Base-by-base conservation (phyloP, 257 asterid species). In the Ehretia macrophylla region DNA sequence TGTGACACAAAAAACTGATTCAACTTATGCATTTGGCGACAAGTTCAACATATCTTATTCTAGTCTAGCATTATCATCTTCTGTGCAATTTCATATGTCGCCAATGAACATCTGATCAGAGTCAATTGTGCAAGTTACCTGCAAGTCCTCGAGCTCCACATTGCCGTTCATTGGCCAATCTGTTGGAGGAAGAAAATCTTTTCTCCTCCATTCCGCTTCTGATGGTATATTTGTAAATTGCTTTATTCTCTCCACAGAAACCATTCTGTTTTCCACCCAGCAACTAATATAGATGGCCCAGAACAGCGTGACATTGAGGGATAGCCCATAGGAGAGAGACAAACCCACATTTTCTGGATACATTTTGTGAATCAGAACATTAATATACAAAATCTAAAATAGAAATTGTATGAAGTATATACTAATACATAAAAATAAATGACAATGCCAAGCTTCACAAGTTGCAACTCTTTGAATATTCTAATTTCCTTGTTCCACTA, bases 181-280 rank as follows among this genome's bases (percentile, higher is more conserved):
- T 42, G 74, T 57, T 1, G 97, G 91, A 71, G 95, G 96, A 54
- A 79, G 66, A 58, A 64, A 8, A 58, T 85, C 89, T 42, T 64
- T 68, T 46, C 75, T 86, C 75, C 40, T 75, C 99, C 99, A 92
- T 67, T 78, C 84, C 40, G 97, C 99, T 77, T 92, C 99, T 10
- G 97, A 80, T 55, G 84, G 87, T 70, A 92, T 78, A 38, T 71
- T 79, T 0, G 88, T 58, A 81, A 88, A 92, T 67, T 92, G 99
- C 60, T 88, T 92, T 48, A 92, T 80, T 79, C 99, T 88, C 84
- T 92, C 99, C 8, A 92, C 97, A 1, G 96, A 88, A 55, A 92
- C 97, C 99, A 92, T 88, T 73, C 78, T 88, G 63, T 92, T 92
- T 67, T 92, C 99, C 76, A 88, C 50, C 38, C 83, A 74, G 83